Evolutionary conservation across 768 basidiomycete genomes (phyloP), one percentile per base, ranked within the genome.

Genomic region (Coprinopsis cinerea): DNA sequence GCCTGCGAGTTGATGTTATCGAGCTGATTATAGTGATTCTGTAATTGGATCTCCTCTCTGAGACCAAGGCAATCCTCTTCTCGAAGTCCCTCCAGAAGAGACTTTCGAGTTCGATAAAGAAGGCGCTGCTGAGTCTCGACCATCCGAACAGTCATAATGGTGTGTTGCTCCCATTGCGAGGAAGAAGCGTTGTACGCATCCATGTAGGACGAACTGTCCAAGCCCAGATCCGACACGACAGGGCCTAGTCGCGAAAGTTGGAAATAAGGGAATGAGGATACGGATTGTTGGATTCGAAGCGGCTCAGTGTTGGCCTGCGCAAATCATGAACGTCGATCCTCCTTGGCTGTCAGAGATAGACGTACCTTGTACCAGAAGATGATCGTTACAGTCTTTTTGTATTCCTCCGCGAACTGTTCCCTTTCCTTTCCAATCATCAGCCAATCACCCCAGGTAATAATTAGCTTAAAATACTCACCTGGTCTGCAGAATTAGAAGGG

Each of bases 291-390:
- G 22, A 84, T 66, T 2, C 82, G 72, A 32, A 84, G 72, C 1
- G 82, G 82, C 45, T 80, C 76, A 32, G 65, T 67, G 47, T 72
- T 69, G 14, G 74, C 68, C 80, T 81, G 36, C 10, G 10, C 11
- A 39, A 6, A 39, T 39, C 6, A 6, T 32, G 17, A 39, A 9
- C 11, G n/a, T n/a, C n/a, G n/a, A n/a, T n/a, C n/a, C n/a, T n/a
- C n/a, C n/a, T n/a, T n/a, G n/a, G n/a, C n/a, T 18, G 6, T 39
- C 18, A 6, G 36, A 39, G 30, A 43, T 25, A 26, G 11, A 43
- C 63, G 55, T 53, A 81, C 79, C 67, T 82, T 79, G 67, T 83
- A 83, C 83, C 83, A 85, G 52, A 84, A 76, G 46, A 85, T 74
- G 51, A 85, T 72, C 1, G 81, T 84, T 7, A 83, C 73, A 4